These are phyloP conservation scores for Aspergillus phoenicis DNA, from an alignment of 2,329 filamentous ascomycete species.

Conservation along the genomic window DNA sequence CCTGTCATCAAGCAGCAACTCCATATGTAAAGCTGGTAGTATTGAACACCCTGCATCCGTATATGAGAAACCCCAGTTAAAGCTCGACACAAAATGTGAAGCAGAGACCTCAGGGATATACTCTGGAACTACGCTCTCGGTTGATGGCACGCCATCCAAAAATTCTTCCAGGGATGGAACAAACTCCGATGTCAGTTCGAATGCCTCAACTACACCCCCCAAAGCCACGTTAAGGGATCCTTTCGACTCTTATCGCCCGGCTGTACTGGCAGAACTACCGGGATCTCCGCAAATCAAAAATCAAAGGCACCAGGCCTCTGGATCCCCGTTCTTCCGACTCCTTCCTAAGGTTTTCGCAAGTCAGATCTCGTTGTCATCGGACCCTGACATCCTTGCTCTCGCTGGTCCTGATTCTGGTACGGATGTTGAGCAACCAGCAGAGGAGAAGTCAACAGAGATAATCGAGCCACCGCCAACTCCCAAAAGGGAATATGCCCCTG, in stretches of 20 bases:
- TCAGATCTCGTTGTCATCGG: conserved; percentile 36
- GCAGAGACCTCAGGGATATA: conserved; percentile 34
- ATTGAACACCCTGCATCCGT: conserved; percentile 36
- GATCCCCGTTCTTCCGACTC: conserved; percentile 37
- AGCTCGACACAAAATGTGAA: conserved; percentile 32
- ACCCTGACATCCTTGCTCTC: conserved; percentile 42
- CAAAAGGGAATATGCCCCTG: conserved; percentile 7
- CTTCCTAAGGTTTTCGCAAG: conserved; percentile 35
- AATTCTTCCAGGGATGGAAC: conserved; percentile 23
- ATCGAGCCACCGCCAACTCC: conserved; percentile 9
- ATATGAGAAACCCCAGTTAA: conserved; percentile 34
- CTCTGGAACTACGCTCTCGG: conserved; percentile 31
- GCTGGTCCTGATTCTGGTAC: conserved; percentile 29
- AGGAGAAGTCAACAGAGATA: conserved; percentile 28
- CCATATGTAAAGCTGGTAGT: conserved; percentile 32
- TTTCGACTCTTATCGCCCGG: conserved; percentile 20
- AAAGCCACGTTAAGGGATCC: conserved; percentile 27
- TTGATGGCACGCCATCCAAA: conserved; percentile 22
- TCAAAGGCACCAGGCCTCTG: conserved; percentile 36
- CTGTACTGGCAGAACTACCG: conserved; percentile 25
- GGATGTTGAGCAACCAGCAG: conserved; percentile 34
- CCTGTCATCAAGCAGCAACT: conserved; percentile 22
- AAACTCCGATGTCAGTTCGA: conserved; percentile 25
- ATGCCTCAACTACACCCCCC: conserved; percentile 38
- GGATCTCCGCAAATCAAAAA: conserved; percentile 23